Percentiles rank a stretch among this genome's conserved stretches.
phyloP scores from a whole-genome alignment of 116 monocot species.

The Zostera marina region DNA sequence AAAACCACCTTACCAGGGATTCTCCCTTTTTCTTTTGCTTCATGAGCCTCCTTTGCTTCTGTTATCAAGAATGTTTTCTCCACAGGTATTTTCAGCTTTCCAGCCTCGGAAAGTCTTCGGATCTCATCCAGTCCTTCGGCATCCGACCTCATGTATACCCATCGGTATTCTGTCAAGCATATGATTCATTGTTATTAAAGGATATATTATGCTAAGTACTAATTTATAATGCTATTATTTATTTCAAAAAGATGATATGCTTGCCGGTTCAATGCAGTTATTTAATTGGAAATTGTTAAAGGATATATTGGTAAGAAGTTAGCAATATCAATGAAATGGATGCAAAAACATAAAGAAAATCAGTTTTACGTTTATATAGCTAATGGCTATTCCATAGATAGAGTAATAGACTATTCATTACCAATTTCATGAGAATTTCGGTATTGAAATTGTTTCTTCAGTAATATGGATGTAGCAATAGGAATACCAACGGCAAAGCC shows the following conservation, averaged over 20 bases:
- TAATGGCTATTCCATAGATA: neutral
- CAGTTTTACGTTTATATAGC: neutral
- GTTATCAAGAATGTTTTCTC: conserved; percentile 67
- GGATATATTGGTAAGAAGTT: too few relatives aligned
- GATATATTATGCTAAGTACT: neutral
- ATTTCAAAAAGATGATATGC: too few relatives aligned
- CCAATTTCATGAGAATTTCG: conserved; percentile 95
- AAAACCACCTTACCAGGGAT: conserved; percentile 85
- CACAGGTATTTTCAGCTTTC: conserved; percentile 88
- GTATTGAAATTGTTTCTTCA: conserved; percentile 86
- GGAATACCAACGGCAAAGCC: conserved; percentile 69
- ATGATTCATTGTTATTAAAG: neutral
- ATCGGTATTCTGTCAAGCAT: conserved; percentile 46
- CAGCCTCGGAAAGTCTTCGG: conserved; percentile 57
- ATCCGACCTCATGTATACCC: conserved; percentile 97
- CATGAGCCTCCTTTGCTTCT: conserved; percentile 76
- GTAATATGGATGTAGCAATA: conserved; percentile 56
- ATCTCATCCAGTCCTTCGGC: conserved; percentile 76
- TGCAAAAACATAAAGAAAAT: neutral
- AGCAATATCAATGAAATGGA: too few relatives aligned
- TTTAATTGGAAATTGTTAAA: too few relatives aligned
- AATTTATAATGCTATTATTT: neutral
- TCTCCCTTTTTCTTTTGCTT: conserved; percentile 69
- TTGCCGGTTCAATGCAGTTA: too few relatives aligned
- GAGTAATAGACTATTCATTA: conserved; percentile 9